Conservation (phyloP, 2,329 filamentous ascomycete species). For the Cercospora zeina region DNA sequence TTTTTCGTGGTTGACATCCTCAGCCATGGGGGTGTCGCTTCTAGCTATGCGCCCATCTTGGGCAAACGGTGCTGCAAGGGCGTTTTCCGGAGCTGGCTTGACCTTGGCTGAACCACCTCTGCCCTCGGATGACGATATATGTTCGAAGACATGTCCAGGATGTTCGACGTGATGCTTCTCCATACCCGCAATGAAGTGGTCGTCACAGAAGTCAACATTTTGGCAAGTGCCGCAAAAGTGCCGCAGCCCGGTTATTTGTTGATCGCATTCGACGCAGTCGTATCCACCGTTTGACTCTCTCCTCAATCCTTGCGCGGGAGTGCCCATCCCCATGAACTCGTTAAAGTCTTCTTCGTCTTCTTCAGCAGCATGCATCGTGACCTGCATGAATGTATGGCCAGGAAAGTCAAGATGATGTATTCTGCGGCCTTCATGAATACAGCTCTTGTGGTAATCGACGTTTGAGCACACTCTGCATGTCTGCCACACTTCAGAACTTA, state of each 20-base stretch:
- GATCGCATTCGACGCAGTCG: slow-evolving; percentile 4
- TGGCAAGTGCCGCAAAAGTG: slow-evolving; percentile 6
- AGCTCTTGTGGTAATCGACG: slow-evolving; percentile 10
- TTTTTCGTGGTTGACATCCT: neutral
- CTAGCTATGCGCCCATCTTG: neutral
- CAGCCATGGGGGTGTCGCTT: slow-evolving; percentile 7
- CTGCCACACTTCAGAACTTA: neutral
- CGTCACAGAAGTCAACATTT: slow-evolving; percentile 9
- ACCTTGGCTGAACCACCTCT: neutral
- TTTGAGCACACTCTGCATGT: neutral
- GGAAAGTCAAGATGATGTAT: slow-evolving; percentile 7
- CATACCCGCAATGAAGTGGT: slow-evolving; percentile 11
- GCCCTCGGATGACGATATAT: neutral
- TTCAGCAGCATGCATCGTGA: neutral
- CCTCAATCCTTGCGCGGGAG: neutral
- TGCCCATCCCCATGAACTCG: neutral
- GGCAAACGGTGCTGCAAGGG: neutral
- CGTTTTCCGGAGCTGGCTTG: neutral
- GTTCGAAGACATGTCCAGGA: slow-evolving; percentile 6
- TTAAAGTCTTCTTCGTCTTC: neutral
- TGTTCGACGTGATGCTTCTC: neutral
- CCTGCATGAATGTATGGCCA: slow-evolving; percentile 4
- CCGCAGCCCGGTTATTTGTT: neutral
- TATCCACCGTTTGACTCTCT: neutral
- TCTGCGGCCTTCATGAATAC: slow-evolving; percentile 7